Base-by-base conservation (phyloP, 805 yeast species). In the Yarrowia hollandica region DNA sequence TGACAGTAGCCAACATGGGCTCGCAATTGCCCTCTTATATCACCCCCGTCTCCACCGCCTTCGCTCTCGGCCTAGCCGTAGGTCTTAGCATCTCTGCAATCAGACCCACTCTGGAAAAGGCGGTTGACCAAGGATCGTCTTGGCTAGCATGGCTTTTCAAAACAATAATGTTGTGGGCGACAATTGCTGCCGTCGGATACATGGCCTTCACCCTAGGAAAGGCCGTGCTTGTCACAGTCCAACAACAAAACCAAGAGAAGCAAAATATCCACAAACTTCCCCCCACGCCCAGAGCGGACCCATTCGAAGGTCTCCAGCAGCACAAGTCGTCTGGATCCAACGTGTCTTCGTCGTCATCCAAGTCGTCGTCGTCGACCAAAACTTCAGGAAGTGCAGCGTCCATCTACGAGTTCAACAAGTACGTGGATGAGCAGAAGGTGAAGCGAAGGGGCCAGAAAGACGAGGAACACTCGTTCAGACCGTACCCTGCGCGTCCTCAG, bases 381-480 rank as follows among this genome's bases (percentile, higher is more conserved):
- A 6, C 55, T 4, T 48, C 55, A 1, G 55, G 39, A 48, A 48
- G 55, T 11, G 39, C 55, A 12, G 55, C 38, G 4, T 48, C 55
- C 28, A 48, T 48, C 55, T 33, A 48, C 39, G 38, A 48, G 39
- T 48, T 48, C 39, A 48, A 48, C 55, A 48, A 31, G 26, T 48
- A 31, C 28, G 39, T 48, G 30, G 55, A 48, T 12, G 39, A 33
- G 12, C 55, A 48, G 15, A 33, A 31, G 22, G 30, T 31, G 21
- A 22, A 31, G 4, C 15, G 55, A 15, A n/a, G 39, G 6, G 55
- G 55, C 22, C 55, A 48, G 16, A 48, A 37, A 25, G 58, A 52
- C 19, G 44, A 52, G 14, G 58, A 52, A 6, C 58, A 52, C 9
- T 35, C 58, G 6, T 52, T 52, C 18, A 35, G 58, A 28, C 58